Conservation (phyloP, 805 yeast species). For the Zygosaccharomyces kombuchaensis region DNA sequence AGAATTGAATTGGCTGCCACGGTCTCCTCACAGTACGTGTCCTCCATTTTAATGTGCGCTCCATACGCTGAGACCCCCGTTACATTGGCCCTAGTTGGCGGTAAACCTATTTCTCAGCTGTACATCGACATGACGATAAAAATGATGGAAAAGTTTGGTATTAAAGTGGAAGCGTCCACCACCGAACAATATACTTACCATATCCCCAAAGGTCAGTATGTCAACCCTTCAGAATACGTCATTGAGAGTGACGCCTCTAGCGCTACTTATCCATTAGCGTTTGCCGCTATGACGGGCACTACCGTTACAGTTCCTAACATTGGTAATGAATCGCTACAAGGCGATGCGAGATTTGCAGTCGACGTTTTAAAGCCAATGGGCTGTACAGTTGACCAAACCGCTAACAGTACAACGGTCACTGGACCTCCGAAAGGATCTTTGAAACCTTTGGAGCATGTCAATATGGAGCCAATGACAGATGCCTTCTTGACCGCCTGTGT, state of each 20-base stretch:
- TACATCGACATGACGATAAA: constrained; percentile 96
- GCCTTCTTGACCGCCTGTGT: constrained; percentile 96
- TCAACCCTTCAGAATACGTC: constrained; percentile 77
- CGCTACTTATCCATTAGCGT: constrained; percentile 95
- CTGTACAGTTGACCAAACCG: constrained; percentile 78
- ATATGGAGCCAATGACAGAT: constrained; percentile 99
- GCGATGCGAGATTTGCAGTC: constrained; percentile 93
- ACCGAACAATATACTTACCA: constrained; percentile 81
- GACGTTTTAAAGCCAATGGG: constrained; percentile 96
- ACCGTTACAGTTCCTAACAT: constrained; percentile 91
- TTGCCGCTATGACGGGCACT: constrained; percentile 94
- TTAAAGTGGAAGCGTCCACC: constrained; percentile 62
- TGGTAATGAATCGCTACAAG: constrained; percentile 88
- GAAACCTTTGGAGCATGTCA: constrained; percentile 68
- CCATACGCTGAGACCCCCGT: constrained; percentile 91
- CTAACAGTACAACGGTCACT: constrained; percentile 81
- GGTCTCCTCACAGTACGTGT: constrained; percentile 94
- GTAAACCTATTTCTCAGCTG: constrained; percentile 92
- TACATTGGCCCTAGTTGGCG: constrained; percentile 84
- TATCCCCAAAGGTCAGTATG: constrained; percentile 79
- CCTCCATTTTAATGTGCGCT: constrained; percentile 94
- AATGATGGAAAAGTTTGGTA: constrained; percentile 91
- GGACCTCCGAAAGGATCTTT: constrained; percentile 76
- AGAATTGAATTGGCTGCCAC: constrained; percentile 92
- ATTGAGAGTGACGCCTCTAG: constrained; percentile 97